phyloP scores from a whole-genome alignment of 495 filamentous ascomycete genomes.

The Podospora appendiculata region DNA sequence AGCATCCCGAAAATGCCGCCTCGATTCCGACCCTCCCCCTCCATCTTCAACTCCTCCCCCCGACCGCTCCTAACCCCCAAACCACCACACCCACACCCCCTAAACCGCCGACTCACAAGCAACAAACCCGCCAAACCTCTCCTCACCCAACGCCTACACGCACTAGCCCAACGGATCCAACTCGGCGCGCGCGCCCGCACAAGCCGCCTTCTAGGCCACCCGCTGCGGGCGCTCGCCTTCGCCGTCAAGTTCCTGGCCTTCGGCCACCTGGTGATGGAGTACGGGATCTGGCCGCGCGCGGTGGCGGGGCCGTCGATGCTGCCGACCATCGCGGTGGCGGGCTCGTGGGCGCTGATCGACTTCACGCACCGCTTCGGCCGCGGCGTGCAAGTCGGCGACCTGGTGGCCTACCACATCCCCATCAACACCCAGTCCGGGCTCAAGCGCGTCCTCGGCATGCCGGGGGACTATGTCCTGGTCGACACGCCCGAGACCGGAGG shows the following conservation, averaged over 20 bases:
- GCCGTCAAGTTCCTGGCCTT: conserved; percentile 40
- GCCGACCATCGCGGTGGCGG: conserved; percentile 59
- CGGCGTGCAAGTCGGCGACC: conserved; percentile 70
- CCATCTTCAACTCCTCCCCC: no score
- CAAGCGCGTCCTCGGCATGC: conserved; percentile 81
- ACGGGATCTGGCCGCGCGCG: conserved; percentile 43
- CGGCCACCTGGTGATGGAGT: conserved; percentile 51
- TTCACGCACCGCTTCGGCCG: conserved; percentile 59
- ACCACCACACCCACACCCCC: no score
- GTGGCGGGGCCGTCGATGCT: conserved; percentile 70
- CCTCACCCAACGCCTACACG: neutral
- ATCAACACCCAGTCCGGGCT: conserved; percentile 54
- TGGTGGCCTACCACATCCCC: conserved; percentile 72
- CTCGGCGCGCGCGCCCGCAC: neutral
- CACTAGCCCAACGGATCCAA: neutral
- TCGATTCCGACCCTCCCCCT: no score
- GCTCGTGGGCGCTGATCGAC: conserved; percentile 62
- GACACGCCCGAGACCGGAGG: conserved; percentile 43
- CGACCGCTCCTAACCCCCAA: no score
- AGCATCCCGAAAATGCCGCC: no score
- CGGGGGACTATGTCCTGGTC: conserved; percentile 80
- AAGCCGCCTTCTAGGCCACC: conserved; percentile 21
- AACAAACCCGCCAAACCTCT: neutral
- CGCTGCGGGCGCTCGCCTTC: conserved; percentile 24
- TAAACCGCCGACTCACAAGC: no score